phyloP scores from a whole-genome alignment of 306 rosid genomes.

The Quercus bicolor region DNA sequence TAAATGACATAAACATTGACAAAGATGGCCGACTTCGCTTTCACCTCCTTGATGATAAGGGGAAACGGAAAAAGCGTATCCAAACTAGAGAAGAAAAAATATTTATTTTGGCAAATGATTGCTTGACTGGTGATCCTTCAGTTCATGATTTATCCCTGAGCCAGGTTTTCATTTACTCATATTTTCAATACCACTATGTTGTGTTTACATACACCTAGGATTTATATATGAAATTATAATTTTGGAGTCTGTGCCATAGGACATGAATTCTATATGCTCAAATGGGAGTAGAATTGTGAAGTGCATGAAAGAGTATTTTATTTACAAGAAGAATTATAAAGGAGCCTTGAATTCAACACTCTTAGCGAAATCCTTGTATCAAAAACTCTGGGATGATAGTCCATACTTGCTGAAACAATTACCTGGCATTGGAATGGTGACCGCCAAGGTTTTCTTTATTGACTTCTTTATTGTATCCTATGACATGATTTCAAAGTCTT shows the following conservation, averaged over 20 bases:
- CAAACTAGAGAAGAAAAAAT: constrained; percentile 94
- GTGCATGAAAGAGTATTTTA: constrained; percentile 92
- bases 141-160: constrained; percentile 78
- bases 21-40: constrained; percentile 87
- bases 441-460: constrained; percentile 68
- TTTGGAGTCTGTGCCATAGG: constrained; percentile 48
- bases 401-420: constrained; percentile 86
- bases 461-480: constrained; percentile 15
- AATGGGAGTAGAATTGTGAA: constrained; percentile 89
- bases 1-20: constrained; percentile 82
- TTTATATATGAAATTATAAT: constrained; percentile 21
- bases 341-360: constrained; percentile 74
- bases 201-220: constrained; percentile 16
- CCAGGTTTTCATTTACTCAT: constrained; percentile 54
- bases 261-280: constrained; percentile 82
- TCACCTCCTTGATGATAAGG: constrained; percentile 69
- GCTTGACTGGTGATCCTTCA: constrained; percentile 94
- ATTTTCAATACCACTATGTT: constrained; percentile 20
- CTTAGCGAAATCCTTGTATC: constrained; percentile 79
- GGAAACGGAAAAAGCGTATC: constrained; percentile 85
- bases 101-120: constrained; percentile 82
- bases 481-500: constrained; percentile 1
- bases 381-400: constrained; percentile 97
- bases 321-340: constrained; percentile 72
- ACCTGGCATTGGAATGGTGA: constrained; percentile 98